Base-by-base conservation (phyloP, 768 basidiomycete species). In the Pisolithus sp. region DNA sequence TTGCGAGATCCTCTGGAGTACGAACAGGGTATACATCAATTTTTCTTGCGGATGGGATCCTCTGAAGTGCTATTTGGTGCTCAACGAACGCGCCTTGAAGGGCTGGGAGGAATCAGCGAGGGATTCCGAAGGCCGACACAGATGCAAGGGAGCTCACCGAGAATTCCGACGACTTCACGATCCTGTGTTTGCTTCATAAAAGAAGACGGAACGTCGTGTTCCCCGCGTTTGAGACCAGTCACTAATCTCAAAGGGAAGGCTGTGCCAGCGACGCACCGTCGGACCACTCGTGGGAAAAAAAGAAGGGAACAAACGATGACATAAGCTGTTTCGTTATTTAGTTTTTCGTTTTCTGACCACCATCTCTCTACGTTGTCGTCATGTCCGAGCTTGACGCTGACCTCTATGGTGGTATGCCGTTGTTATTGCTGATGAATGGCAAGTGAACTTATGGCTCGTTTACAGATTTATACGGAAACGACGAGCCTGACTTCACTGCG, bases 81-180 rank as follows among this genome's bases (percentile, higher is more conserved):
- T 97, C 94, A 15, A 78, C 75, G 65, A 97, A 96, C 8, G 93
- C 93, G 41, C 94, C 94, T 67, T 96, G 94, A 38, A 97, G 77
- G 36, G 94, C 94, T 92, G 61, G 23, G 26, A 18, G 23, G 17
- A 28, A 17, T 26, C 13, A n/a, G 34, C 57, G 49, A 51, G 43
- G 12, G 2, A 51, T 31, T 5, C 12, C 34, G 28, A 28, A 34
- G 13, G 36, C 47, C 24, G 39, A 21, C 43, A 34, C 31, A 34
- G 7, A 26, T 10, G 41, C 4, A 15, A 9, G 7, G 31, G 20
- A 40, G 59, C 72, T 64, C 63, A 75, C 81, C 81, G 40, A 82
- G 72, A 53, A 82, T 77, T 15, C 81, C 81, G 46, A 82, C 69
- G n/a, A 55, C 53, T 34, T 53, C 56, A 5, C 38, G 53, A 53